phyloP scores from a whole-genome alignment of 352 stramenopile genomes.

The Phytopythium chamaehyphon region DNA sequence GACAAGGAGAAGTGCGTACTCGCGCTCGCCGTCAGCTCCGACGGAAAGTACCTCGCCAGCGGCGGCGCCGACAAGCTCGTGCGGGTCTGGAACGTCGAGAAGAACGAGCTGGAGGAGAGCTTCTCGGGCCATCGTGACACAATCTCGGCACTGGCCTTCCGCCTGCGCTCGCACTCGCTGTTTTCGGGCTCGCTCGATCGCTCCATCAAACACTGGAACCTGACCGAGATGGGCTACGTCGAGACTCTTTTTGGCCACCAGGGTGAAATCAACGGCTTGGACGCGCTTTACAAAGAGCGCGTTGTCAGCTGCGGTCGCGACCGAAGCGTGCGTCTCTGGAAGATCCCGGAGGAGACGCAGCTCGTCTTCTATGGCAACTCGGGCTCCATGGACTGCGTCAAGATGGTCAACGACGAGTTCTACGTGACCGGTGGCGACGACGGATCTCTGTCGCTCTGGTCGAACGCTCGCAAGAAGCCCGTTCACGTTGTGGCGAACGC shows the following conservation, averaged over 20 bases:
- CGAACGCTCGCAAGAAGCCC: conserved; percentile 92
- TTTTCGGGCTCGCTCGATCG: conserved; percentile 92
- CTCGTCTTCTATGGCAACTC: conserved; percentile 92
- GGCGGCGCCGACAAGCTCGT: conserved; percentile 91
- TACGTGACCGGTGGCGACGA: conserved; percentile 92
- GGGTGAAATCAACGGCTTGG: conserved; percentile 86
- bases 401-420: conserved; percentile 91
- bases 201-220: conserved; percentile 94
- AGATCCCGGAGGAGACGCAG: conserved; percentile 94
- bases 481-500: conserved; percentile 74
- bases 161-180: conserved; percentile 83
- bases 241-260: conserved; percentile 95
- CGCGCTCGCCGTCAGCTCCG: conserved; percentile 84
- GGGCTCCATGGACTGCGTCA: conserved; percentile 89
- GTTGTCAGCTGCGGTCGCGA: conserved; percentile 90
- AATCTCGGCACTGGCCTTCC: conserved; percentile 86
- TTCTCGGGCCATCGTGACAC: conserved; percentile 90
- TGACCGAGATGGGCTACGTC: conserved; percentile 94
- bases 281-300: conserved; percentile 88
- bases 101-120: conserved; percentile 75
- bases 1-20: conserved; percentile 83
- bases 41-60: conserved; percentile 90
- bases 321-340: conserved; percentile 93
- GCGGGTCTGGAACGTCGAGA: conserved; percentile 84
- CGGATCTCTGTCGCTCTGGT: conserved; percentile 90